Evolutionary conservation across 805 yeast species (phyloP), one percentile per base, ranked within the genome.

Genomic region (Zygosaccharomyces bailii): DNA sequence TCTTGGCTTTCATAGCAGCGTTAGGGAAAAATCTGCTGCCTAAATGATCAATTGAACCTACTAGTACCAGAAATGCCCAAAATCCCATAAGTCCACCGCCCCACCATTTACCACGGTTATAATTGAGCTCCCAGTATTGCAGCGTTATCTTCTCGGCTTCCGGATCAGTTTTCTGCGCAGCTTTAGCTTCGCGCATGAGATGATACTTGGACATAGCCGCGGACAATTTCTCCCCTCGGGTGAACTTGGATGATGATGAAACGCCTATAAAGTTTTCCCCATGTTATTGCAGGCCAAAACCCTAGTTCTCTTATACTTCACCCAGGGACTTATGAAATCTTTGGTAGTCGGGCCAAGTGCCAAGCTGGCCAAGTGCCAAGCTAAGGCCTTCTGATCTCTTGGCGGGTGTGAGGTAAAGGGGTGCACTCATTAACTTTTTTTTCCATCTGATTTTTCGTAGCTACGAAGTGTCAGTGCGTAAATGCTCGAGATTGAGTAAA

Each of bases 61-160:
- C 18, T 0, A 77, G 33, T 44, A 75, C 52, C 24, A 79, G 61
- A 2, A 66, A 43, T 3, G 65, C 72, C 79, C 81, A 76, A 50
- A 71, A 76, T 0, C 74, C 73, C 11, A 78, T 45, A 23, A 70
- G 49, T 2, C 70, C 77, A n/a, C 69, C 61, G 37, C 76, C 82
- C 52, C 71, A 60, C 37, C 35, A 39, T 29, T 33, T 13, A n/a
- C 25, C 35, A 4, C 35, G 17, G 34, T 39, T 17, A 10, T 39
- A 39, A n/a, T 29, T 39, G 18, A 30, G 35, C 5, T 21, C 16
- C 42, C 42, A 39, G n/a, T 25, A 14, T 4, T 30, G 11, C 11
- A 7, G 8, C 4, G 25, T 38, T 24, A 23, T 30, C 17, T 13
- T 18, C 8, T 27, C 35, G 9, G 34, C 42, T 16, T 13, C 10